phyloP scores from a whole-genome alignment of 2,329 filamentous ascomycete genomes.

The Ophiostoma sp. region DNA sequence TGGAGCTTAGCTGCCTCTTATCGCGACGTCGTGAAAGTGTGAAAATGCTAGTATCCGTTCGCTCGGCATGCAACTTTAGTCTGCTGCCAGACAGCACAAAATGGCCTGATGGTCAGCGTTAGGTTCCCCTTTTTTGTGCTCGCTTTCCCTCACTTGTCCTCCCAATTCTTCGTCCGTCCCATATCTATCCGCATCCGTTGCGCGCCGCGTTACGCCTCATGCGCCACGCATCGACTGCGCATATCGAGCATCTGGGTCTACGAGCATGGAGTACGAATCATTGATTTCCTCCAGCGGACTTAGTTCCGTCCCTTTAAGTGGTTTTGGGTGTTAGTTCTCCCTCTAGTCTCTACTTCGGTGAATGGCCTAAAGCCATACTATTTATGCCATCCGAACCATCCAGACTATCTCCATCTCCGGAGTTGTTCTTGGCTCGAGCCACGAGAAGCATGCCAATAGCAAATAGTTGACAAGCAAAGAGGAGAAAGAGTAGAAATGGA shows the following conservation, averaged over 20 bases:
- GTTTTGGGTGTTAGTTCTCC: background rate
- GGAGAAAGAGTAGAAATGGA: background rate
- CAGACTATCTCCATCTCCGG: background rate
- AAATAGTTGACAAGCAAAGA: background rate
- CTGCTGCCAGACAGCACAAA: background rate
- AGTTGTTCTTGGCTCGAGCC: background rate
- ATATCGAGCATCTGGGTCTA: background rate
- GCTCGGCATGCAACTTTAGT: background rate
- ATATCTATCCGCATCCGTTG: background rate
- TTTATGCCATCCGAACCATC: background rate
- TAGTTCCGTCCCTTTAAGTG: background rate
- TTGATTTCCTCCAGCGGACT: background rate
- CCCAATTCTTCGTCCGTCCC: background rate
- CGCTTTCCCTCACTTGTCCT: background rate
- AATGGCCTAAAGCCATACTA: background rate
- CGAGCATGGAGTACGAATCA: background rate
- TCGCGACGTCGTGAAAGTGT: background rate
- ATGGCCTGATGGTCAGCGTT: background rate
- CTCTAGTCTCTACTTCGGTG: background rate
- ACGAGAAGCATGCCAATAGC: background rate
- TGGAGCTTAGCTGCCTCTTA: background rate
- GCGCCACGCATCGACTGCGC: background rate
- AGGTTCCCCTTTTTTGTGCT: background rate
- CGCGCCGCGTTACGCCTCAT: background rate
- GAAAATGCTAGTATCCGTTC: background rate